A percentile compares a stretch with the other conserved stretches of the same genome.
These are phyloP conservation scores for Hortiboletus rubellus DNA, from an alignment of 1,284 basidiomycete genomes.

Conservation along the genomic window DNA sequence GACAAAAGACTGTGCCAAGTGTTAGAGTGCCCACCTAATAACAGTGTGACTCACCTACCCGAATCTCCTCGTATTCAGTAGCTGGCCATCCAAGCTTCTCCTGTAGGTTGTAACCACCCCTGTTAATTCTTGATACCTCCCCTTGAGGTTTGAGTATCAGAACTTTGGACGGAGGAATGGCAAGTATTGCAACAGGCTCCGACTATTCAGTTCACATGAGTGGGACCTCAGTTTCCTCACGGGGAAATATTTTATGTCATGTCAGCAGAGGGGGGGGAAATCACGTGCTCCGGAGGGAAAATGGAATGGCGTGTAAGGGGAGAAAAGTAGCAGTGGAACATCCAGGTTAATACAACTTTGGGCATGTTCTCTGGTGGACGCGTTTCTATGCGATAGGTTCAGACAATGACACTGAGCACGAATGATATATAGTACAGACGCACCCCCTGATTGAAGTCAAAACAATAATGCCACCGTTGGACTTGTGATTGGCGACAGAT, in stretches of 20 bases:
- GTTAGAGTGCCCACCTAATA: too few relatives aligned
- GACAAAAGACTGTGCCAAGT: too few relatives aligned
- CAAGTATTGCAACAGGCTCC: too few relatives aligned
- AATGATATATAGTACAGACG: too few relatives aligned
- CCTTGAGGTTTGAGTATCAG: background rate
- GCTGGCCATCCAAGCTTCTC: background rate
- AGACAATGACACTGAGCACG: too few relatives aligned
- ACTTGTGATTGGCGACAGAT: too few relatives aligned
- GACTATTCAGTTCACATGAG: background rate
- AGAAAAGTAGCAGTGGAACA: background rate
- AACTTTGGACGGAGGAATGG: background rate
- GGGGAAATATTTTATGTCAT: background rate
- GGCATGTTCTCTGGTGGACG: too few relatives aligned
- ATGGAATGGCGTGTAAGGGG: background rate
- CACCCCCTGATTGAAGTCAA: too few relatives aligned
- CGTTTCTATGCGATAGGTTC: too few relatives aligned
- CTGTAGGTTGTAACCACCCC: background rate
- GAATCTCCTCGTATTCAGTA: background rate
- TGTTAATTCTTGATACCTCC: background rate
- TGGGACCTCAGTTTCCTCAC: background rate
- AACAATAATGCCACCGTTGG: too few relatives aligned
- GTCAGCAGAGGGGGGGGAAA: background rate
- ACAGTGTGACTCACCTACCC: background rate
- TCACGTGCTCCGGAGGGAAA: background rate
- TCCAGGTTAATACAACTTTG: too few relatives aligned